These are phyloP conservation scores for Phytophthora boehmeriae DNA, from an alignment of 352 stramenopile species.

Conservation along the genomic window DNA sequence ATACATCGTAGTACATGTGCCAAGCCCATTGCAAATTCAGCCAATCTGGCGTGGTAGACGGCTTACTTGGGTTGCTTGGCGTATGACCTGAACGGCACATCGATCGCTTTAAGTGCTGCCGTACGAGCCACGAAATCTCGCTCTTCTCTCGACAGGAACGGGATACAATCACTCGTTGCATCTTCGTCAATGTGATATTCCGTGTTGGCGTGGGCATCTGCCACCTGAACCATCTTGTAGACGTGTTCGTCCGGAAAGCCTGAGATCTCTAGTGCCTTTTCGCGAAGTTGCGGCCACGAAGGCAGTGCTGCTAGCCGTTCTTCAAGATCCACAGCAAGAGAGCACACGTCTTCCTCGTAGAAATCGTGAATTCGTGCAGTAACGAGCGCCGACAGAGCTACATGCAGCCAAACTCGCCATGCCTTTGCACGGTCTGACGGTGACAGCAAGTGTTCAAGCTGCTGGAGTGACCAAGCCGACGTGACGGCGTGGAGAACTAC, in stretches of 20 bases:
- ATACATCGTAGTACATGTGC: too few relatives aligned
- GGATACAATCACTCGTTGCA: neutral
- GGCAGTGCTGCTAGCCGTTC: constrained; percentile 29
- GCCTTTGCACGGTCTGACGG: constrained; percentile 25
- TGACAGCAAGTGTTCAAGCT: constrained; percentile 43
- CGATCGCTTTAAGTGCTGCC: constrained; percentile 44
- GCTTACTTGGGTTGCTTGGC: constrained; percentile 21
- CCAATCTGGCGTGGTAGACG: too few relatives aligned
- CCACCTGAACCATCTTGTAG: constrained; percentile 73
- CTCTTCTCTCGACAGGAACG: constrained; percentile 40
- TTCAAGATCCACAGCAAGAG: constrained; percentile 8
- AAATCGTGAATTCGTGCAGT: constrained; percentile 35
- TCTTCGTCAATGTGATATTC: neutral
- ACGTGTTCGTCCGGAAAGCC: constrained; percentile 61
- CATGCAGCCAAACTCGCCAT: constrained; percentile 46
- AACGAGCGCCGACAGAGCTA: constrained; percentile 35
- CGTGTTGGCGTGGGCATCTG: constrained; percentile 32
- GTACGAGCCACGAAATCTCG: constrained; percentile 49
- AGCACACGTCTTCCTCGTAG: constrained; percentile 33
- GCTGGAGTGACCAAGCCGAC: constrained; percentile 43
- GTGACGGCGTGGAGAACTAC: constrained; percentile 43
- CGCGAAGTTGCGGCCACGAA: constrained; percentile 50
- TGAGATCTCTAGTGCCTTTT: constrained; percentile 32
- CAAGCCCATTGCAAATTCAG: too few relatives aligned
- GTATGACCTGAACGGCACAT: constrained; percentile 25